phyloP scores from a whole-genome alignment of 345 rosid species.

The Carallia brachiata region DNA sequence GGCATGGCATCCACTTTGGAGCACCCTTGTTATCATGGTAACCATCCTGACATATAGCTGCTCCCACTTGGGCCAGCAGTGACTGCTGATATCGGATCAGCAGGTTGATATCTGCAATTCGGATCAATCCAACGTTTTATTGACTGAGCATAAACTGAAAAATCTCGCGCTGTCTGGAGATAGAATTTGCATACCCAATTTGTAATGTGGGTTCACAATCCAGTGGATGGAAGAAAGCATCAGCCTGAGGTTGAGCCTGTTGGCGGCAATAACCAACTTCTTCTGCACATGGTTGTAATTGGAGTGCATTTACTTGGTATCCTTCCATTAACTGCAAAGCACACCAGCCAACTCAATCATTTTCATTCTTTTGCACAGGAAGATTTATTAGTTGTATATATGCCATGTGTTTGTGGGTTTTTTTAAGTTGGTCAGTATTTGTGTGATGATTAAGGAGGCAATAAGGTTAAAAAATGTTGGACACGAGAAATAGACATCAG shows the following conservation, averaged over 20 bases:
- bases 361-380: neutral
- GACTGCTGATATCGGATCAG: slow-evolving; percentile 53
- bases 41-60: slow-evolving; percentile 87
- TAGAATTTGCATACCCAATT: slow-evolving; percentile 57
- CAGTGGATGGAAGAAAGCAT: slow-evolving; percentile 75
- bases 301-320: slow-evolving; percentile 62
- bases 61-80: slow-evolving; percentile 72
- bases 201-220: slow-evolving; percentile 88
- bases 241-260: slow-evolving; percentile 45
- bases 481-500: too few relatives aligned
- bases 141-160: neutral
- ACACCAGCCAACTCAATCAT: neutral
- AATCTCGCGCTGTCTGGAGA: too few relatives aligned
- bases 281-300: slow-evolving; percentile 58
- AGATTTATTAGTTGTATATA: neutral
- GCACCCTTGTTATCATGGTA: slow-evolving; percentile 42
- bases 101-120: slow-evolving; percentile 58
- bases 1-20: neutral
- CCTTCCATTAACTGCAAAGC: slow-evolving; percentile 76
- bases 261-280: slow-evolving; percentile 62
- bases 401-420: neutral
- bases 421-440: neutral
- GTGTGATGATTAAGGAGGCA: neutral
- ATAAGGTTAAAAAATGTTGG: too few relatives aligned
- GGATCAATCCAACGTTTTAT: neutral